Evolutionary conservation across 1,284 basidiomycete genomes (phyloP).

Genomic region (Sporisorium exsertum): DNA sequence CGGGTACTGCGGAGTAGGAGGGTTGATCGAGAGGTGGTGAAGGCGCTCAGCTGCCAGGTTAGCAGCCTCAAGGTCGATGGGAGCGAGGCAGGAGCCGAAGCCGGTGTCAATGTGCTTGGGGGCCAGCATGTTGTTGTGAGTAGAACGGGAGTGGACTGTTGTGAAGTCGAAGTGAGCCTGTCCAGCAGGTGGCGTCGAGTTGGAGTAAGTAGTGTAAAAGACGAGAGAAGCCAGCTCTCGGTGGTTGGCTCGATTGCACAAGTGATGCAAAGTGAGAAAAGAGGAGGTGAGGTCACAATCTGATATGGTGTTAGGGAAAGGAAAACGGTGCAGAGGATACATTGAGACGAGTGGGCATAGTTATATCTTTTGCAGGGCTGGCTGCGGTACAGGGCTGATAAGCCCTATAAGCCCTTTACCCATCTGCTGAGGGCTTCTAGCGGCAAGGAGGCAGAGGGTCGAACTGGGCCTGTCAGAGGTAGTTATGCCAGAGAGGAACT

Average conservation of each 20-base stretch:
- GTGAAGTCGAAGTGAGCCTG: constrained; percentile 9
- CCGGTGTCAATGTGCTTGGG: constrained; percentile 48
- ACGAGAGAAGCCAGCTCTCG: constrained; percentile 38
- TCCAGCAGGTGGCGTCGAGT: constrained; percentile 24
- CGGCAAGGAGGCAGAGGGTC: neutral
- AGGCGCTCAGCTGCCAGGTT: constrained; percentile 40
- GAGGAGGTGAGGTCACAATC: constrained; percentile 6
- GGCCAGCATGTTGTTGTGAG: constrained; percentile 28
- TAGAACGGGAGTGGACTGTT: neutral
- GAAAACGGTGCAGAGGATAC: neutral
- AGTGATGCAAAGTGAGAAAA: constrained; percentile 14
- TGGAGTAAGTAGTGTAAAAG: constrained; percentile 3
- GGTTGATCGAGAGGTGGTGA: constrained; percentile 38
- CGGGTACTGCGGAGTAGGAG: constrained; percentile 37
- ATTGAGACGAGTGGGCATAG: constrained; percentile 2
- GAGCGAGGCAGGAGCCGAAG: constrained; percentile 45
- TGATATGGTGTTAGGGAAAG: constrained; percentile 8
- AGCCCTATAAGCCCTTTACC: neutral
- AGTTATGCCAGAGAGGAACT: neutral
- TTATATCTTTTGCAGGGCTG: constrained; percentile 1
- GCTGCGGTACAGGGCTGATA: neutral
- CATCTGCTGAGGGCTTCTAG: neutral
- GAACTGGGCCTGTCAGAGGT: neutral
- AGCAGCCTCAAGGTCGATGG: constrained; percentile 47
- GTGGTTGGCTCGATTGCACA: constrained; percentile 16